Conservation (phyloP, 2,329 filamentous ascomycete genomes). For the Clarireedia homoeocarpa region DNA sequence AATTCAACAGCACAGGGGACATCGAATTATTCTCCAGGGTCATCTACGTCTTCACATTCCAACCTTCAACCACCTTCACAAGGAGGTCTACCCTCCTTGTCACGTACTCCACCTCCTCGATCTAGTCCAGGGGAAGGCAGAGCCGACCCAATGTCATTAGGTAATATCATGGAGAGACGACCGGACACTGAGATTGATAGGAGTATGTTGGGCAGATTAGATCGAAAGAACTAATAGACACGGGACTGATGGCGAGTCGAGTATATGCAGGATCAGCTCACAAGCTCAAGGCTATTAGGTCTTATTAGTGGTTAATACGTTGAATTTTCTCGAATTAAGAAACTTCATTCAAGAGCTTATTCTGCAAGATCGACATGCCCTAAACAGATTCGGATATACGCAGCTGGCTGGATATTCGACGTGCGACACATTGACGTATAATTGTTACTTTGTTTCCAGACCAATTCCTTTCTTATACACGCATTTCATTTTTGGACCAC, state of each 20-base stretch:
- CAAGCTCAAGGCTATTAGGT: background rate
- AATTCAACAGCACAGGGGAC: constrained; percentile 15
- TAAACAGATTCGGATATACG: too few species aligned
- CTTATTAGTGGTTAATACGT: too few species aligned
- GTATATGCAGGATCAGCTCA: background rate
- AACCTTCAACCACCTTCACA: constrained; percentile 21
- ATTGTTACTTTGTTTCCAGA: too few species aligned
- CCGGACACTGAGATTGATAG: constrained; percentile 28
- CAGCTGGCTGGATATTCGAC: too few species aligned
- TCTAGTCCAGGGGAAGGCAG: constrained; percentile 24
- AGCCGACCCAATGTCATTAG: constrained; percentile 28
- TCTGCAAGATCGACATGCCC: too few species aligned
- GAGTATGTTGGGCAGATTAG: constrained; percentile 27
- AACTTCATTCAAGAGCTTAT: too few species aligned
- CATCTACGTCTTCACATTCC: constrained; percentile 25
- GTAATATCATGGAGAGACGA: constrained; percentile 28
- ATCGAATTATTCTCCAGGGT: constrained; percentile 27
- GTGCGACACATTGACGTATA: too few species aligned
- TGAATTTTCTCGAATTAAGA: too few species aligned
- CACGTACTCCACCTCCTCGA: constrained; percentile 26
- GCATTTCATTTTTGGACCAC: too few species aligned
- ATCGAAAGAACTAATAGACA: constrained; percentile 20
- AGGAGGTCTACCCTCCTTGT: constrained; percentile 21
- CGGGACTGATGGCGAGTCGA: background rate
- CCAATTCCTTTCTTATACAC: too few species aligned